phyloP scores from a whole-genome alignment of 2,329 filamentous ascomycete genomes.

The Reticulascus tulasneorum region DNA sequence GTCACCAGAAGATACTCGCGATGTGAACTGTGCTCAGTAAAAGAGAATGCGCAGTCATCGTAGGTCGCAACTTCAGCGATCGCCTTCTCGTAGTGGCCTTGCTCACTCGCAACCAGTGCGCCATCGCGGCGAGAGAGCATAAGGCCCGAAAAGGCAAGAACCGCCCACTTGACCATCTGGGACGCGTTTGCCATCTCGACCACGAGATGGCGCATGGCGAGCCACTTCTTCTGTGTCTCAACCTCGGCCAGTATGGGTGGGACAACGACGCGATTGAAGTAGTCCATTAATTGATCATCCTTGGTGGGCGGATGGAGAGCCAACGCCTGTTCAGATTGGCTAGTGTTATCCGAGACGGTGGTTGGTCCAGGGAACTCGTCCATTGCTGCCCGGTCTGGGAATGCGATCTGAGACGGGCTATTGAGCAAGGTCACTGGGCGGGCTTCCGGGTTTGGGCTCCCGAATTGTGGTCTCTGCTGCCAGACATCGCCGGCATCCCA shows the following conservation, averaged over 20 bases:
- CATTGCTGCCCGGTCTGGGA: constrained; percentile 2
- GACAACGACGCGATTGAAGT: constrained; percentile 44
- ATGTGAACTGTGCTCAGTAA: constrained; percentile 23
- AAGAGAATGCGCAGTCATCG: constrained; percentile 2
- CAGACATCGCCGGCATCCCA: constrained; percentile 36
- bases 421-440: constrained; percentile 1
- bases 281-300: constrained; percentile 33
- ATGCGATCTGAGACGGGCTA: constrained; percentile 4
- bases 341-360: constrained; percentile 2
- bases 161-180: constrained; percentile 41
- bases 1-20: constrained; percentile 43
- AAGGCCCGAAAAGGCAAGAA: constrained; percentile 48
- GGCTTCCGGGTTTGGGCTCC: not conserved
- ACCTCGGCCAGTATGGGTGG: constrained; percentile 50
- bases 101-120: constrained; percentile 24
- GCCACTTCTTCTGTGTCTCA: constrained; percentile 49
- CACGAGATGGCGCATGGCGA: constrained; percentile 42
- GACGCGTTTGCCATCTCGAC: constrained; percentile 43
- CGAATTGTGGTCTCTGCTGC: constrained; percentile 20
- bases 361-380: constrained; percentile 3
- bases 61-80: constrained; percentile 25
- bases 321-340: constrained; percentile 3
- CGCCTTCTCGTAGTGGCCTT: constrained; percentile 33
- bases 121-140: constrained; percentile 32
- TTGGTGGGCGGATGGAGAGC: constrained; percentile 2